Base-by-base conservation (phyloP, 2,329 filamentous ascomycete genomes). In the Lojkania enalia region DNA sequence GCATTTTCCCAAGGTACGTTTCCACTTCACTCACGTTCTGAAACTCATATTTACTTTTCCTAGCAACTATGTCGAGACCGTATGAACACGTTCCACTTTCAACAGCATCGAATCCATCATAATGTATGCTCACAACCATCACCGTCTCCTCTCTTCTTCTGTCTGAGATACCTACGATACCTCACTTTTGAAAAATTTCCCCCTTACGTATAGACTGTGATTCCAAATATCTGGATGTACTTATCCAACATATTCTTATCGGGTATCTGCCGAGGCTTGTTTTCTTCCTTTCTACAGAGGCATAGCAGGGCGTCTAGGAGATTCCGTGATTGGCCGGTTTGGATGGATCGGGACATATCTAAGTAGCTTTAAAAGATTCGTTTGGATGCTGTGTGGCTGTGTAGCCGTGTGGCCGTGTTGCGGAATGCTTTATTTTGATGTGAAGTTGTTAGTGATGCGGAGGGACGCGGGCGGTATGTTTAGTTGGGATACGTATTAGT, bases 1-100 rank as follows among this genome's bases (percentile, higher is more conserved):
- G 94, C 27, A 95, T 96, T 55, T 99, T 99, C 72, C 94, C 94
- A 0, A 94, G 88, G 80, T 82, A 73, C 53, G 74, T 62, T 18
- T n/a, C n/a, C 7, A 23, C 12, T 15, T n/a, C 7, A 16, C 41
- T 9, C 14, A 12, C 9, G 7, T 9, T 15, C 9, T 9, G 9
- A 33, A 16, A 6, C 7, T 6, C 14, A 9, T 6, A 9, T 9
- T 15, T 33, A 16, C 11, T 15, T 15, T 33, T 16, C 7, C 6
- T 16, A 72, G 70, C 55, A 72, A 72, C 56, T 72, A 72, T 46
- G 69, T 72, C 23, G 69, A 72, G 42, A 69, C 66, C 6, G 52
- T 54, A 46, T 71, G 14, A 46, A 29, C 7, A 20, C 36, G 7
- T 33, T 30, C 20, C 15, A 12, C 2, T 19, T 20, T 44, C 9